Percentiles rank a stretch among this genome's conserved stretches.
phyloP scores from a whole-genome alignment of 169 alveolate genomes.

The Cryptosporidium baileyi region DNA sequence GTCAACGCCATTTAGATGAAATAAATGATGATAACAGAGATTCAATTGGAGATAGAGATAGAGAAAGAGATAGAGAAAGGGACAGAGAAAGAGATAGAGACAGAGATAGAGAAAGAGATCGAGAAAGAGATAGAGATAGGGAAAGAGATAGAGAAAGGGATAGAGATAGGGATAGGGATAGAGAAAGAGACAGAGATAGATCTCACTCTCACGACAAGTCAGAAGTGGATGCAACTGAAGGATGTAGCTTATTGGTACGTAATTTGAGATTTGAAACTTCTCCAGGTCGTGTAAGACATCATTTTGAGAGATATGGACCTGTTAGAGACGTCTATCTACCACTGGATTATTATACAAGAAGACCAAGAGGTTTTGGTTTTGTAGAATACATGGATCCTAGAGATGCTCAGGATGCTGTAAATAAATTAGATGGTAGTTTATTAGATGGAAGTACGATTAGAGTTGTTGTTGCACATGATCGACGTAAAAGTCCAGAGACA shows the following conservation, averaged over 20 bases:
- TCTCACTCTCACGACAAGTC: conserved; percentile 24
- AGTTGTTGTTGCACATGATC: conserved; percentile 88
- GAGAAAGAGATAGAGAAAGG: conserved; percentile 48
- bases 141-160: conserved; percentile 69
- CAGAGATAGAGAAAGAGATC: conserved; percentile 57
- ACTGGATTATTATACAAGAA: conserved; percentile 86
- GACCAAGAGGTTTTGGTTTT: conserved; percentile 92
- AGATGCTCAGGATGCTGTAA: conserved; percentile 87
- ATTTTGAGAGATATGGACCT: conserved; percentile 84
- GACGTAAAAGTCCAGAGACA: conserved; percentile 88
- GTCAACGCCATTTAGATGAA: neutral
- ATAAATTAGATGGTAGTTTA: conserved; percentile 82
- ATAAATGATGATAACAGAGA: neutral
- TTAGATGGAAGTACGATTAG: conserved; percentile 86
- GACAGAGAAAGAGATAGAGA: neutral
- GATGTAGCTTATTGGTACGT: conserved; percentile 81
- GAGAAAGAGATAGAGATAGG: neutral
- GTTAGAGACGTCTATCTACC: conserved; percentile 91
- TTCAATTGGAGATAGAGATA: conserved; percentile 8
- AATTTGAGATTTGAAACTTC: conserved; percentile 83
- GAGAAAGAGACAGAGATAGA: conserved; percentile 7
- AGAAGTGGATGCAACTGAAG: conserved; percentile 72
- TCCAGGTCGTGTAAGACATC: conserved; percentile 82
- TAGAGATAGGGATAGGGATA: neutral
- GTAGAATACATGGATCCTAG: conserved; percentile 86